Evolutionary conservation across 257 asterid species (phyloP), one percentile per base, ranked within the genome.

Genomic region (Prunella vulgaris): DNA sequence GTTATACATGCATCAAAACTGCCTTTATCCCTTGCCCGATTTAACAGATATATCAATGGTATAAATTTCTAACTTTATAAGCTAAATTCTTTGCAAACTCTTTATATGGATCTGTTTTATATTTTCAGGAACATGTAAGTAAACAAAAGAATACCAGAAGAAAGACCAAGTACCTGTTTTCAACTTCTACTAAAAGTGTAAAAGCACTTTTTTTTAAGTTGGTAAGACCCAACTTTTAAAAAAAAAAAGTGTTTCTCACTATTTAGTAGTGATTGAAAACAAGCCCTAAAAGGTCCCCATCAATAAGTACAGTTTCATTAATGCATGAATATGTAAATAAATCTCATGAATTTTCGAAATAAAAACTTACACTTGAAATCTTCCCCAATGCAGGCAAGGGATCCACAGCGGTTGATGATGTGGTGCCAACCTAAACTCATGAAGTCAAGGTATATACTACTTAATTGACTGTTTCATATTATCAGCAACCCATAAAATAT

Each of bases 361-460:
- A 48, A 32, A 63, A 58, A 49, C 85, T 74, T 80, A 93, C 99
- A 82, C 82, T 84, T 42, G 93, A 28, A 74, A 88, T 82, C 71
- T 81, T 82, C 73, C 90, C 96, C 42, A 90, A 73, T 28, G 79
- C 92, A 63, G 71, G 84, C 84, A 93, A 79, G 52, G 97, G 96
- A 86, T 93, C 97, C 76, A 93, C 95, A 67, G 97, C 96, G 17
- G 97, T 82, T 67, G 99, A 93, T 25, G 99, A 93, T 61, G 97
- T 93, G 28, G 91, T 88, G 52, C 98, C 98, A 60, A 90, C 91
- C 98, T 93, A 83, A 71, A 78, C 37, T 48, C 53, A 76, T 63
- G 25, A 10, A 70, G 61, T 63, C 65, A 25, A 75, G 72, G 27
- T 28, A n/a, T n/a, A n/a, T 40, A 40, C 48, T 40, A 40, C 53